Base-by-base conservation (phyloP, 2,329 filamentous ascomycete species). In the Fusarium succisae region DNA sequence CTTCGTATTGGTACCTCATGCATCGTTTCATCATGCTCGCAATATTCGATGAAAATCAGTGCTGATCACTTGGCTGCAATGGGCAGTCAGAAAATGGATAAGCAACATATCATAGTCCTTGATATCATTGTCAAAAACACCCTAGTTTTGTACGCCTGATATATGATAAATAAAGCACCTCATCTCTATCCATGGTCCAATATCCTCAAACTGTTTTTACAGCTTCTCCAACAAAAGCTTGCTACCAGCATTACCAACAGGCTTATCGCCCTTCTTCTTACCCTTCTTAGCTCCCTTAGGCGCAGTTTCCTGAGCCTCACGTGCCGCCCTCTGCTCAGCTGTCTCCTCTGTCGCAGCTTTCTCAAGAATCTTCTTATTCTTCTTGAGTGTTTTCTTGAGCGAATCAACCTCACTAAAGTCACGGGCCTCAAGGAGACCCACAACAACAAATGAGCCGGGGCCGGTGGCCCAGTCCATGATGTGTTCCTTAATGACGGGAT, bases 401-500 rank as follows among this genome's bases (percentile, higher is more conserved):
- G 93, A 91, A 22, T 88, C 87, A 77, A 88, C 90, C 77, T 91
- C 87, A 32, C 86, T 86, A 78, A 96, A 96, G 66, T 91, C 90
- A 28, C 89, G 86, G 1, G 92, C 89, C 83, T 98, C 96, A 10
- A 95, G 83, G 74, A 98, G 84, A 22, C 91, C 93, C 32, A 98
- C 89, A 8, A 98, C 88, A 17, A 97, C 94, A 77, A 98, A 98
- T 3, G 93, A 94, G 76, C 94, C 95, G 4, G 92, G 89, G 0
- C 95, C 93, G 1, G 92, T 95, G 0, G 96, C 95, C 96, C 96
- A 99, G 26, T 90, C 86, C 66, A 96, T 82, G 30, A 97, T 84
- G 75, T 94, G 86, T 2, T 91, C 89, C 80, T 93, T 90, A 82
- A 98, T 95, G 70, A 93, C 86, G 11, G 92, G 90, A 81, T 96